phyloP scores from a whole-genome alignment of 2,329 filamentous ascomycete species.

The Botrytis galanthina region DNA sequence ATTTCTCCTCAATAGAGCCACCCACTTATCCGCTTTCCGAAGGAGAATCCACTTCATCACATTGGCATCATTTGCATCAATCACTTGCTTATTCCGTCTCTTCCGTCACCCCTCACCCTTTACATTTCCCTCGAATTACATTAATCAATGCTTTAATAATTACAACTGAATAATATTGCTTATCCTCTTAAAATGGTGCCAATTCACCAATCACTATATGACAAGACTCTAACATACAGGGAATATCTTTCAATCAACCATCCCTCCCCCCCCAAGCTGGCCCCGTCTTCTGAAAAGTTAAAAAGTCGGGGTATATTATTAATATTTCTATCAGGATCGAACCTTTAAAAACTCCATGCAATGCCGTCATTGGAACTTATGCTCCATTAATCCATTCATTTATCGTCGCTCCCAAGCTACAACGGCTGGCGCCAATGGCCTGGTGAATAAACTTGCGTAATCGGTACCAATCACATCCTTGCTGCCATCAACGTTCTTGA shows the following conservation, averaged over 20 bases:
- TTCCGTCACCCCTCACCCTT: not conserved
- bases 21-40: not conserved
- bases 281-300: not conserved
- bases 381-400: conserved; percentile 11
- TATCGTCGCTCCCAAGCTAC: conserved; percentile 74
- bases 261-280: not conserved
- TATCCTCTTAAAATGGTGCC: not conserved
- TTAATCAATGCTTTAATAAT: not conserved
- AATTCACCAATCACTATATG: not conserved
- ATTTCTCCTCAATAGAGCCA: not conserved
- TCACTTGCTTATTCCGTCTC: not conserved
- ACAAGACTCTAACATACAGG: not conserved
- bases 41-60: not conserved
- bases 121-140: not conserved
- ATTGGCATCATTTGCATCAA: conserved; percentile 7
- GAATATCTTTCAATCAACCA: not conserved
- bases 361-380: not conserved
- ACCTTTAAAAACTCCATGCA: conserved; percentile 5
- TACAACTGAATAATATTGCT: not conserved
- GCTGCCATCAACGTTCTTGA: conserved; percentile 71
- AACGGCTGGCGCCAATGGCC: conserved; percentile 67
- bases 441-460: conserved; percentile 69
- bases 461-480: conserved; percentile 66
- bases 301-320: conserved; percentile 11
- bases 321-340: not conserved